Evolutionary conservation across 495 filamentous ascomycete species (phyloP), one percentile per base, ranked within the genome.

Genomic region (Amphirosellinia nigrospora): DNA sequence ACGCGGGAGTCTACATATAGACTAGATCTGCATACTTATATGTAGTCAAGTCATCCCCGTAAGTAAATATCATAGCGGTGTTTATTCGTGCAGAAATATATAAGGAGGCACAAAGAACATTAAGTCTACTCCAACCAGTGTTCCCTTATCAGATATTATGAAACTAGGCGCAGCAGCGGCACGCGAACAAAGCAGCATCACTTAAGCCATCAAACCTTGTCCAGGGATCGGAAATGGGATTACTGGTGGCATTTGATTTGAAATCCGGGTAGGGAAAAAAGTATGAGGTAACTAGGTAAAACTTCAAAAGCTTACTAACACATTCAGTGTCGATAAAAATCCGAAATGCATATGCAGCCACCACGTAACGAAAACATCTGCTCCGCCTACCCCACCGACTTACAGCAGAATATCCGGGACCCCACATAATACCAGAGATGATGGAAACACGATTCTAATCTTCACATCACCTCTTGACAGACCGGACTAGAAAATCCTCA

Each of bases 131-230:
- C 34, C 58, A 39, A 61, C 38, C 8, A 41, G 6, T 16, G n/a
- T 4, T 41, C 36, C 16, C 21, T 13, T 8, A 28, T 15, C 21
- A 1, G 9, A n/a, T 43, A n/a, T 21, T 1, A 30, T 61, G 58
- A 61, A 61, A 61, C 58, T 36, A 21, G 58, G 58, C 36, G 36
- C 21, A 21, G 58, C 36, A 61, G 55, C 28, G 58, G 28, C 10
- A 60, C 11, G 58, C 55, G 58, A 39, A n/a, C n/a, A 41, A 61
- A 34, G 34, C 21, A 23, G 36, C 58, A 61, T 34, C 58, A n/a
- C n/a, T n/a, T n/a, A 41, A 36, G 3, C 34, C 58, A 16, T 41
- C 11, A 0, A 21, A 16, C 52, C 39, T 19, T 36, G 23, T 26
- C 19, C 34, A 21, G 32, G 55, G 55, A n/a, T 10, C 53, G 7